Evolutionary conservation across 2,329 filamentous ascomycete genomes (phyloP).

Genomic region (Leptodontidium sp.): DNA sequence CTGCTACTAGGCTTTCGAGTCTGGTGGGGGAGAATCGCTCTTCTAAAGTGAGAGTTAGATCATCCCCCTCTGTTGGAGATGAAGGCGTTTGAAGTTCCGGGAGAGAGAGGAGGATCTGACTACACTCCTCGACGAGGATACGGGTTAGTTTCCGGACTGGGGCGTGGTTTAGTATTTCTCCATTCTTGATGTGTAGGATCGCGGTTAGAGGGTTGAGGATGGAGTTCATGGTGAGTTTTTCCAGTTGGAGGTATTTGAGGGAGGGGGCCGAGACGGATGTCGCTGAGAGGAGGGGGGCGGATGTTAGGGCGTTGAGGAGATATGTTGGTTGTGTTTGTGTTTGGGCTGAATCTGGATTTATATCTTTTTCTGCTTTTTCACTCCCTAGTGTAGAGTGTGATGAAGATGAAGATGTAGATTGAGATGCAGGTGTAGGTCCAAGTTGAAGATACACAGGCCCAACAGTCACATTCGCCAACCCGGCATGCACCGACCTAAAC

Average conservation of each 20-base stretch:
- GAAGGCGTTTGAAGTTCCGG: conserved; percentile 25
- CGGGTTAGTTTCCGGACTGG: conserved; percentile 68
- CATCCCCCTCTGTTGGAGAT: background rate
- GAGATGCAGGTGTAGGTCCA: background rate
- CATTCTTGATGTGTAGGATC: conserved; percentile 79
- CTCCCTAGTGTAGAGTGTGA: background rate
- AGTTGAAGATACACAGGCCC: conserved; percentile 52
- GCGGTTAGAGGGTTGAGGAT: conserved; percentile 88
- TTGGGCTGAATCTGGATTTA: conserved; percentile 30
- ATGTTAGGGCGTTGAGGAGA: conserved; percentile 49
- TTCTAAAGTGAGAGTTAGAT: background rate
- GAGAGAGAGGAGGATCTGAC: conserved; percentile 68
- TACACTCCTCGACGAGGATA: conserved; percentile 76
- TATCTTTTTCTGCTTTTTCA: background rate
- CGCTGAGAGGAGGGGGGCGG: conserved; percentile 54
- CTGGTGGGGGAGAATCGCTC: conserved; percentile 21
- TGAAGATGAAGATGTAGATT: background rate
- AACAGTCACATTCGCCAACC: conserved; percentile 57
- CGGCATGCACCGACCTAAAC: conserved; percentile 62
- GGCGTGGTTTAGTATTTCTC: conserved; percentile 71
- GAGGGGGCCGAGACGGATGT: conserved; percentile 52
- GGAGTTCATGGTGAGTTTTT: conserved; percentile 84
- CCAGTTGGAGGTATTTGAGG: conserved; percentile 73
- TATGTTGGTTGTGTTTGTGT: conserved; percentile 1
- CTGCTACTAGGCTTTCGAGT: conserved; percentile 48